phyloP scores from a whole-genome alignment of 2,329 filamentous ascomycete species.

The Scedosporium boydii region DNA sequence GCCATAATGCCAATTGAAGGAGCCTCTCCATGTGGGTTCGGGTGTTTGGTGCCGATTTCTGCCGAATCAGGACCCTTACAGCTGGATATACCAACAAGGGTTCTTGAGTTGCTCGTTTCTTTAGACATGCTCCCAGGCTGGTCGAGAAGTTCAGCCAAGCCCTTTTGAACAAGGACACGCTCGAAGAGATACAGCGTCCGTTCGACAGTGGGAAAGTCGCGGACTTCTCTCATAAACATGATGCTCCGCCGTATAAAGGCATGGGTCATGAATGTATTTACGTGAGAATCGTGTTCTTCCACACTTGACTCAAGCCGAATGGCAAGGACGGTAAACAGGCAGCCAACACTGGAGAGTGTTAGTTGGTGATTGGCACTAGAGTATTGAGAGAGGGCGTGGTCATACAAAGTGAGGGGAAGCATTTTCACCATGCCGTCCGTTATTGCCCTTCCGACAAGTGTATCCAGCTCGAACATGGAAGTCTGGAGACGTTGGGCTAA shows the following conservation, averaged over 20 bases:
- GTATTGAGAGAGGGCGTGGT: background rate
- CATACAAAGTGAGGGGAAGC: background rate
- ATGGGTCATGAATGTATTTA: background rate
- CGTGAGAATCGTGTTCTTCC: background rate
- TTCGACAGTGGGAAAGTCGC: background rate
- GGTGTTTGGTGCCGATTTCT: background rate
- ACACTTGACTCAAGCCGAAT: background rate
- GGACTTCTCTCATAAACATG: background rate
- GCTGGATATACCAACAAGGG: too few relatives aligned
- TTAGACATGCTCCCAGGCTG: background rate
- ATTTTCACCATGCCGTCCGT: background rate
- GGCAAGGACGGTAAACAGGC: background rate
- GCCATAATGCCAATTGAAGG: background rate
- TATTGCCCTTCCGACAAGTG: background rate
- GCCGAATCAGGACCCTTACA: too few relatives aligned
- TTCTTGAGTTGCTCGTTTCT: too few relatives aligned
- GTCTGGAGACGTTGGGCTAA: background rate
- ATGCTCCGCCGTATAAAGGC: background rate
- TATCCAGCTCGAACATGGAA: background rate
- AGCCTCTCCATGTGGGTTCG: background rate
- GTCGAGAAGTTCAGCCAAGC: background rate
- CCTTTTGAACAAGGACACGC: background rate
- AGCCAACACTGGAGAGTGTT: background rate
- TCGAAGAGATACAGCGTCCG: background rate
- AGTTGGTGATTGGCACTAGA: background rate